phyloP scores from a whole-genome alignment of 2,329 filamentous ascomycete species.

The Sphaceloma murrayae region DNA sequence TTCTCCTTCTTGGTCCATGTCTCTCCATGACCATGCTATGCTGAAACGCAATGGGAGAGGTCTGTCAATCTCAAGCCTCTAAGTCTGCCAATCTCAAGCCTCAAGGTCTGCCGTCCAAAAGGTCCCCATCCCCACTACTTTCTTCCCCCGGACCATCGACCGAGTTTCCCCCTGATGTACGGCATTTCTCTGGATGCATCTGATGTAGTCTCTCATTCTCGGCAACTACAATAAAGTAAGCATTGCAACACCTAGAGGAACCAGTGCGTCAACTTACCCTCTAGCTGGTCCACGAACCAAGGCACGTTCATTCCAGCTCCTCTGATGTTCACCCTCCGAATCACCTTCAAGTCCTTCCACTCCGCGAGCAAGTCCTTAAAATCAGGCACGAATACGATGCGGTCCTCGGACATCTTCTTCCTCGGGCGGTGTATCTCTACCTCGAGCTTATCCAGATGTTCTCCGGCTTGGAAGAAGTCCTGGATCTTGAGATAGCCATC shows the following conservation, averaged over 20 bases:
- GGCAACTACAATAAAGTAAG: not conserved
- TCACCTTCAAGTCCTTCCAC: not conserved
- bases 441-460: not conserved
- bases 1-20: too few relatives aligned
- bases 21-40: too few relatives aligned
- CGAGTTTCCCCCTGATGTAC: too few relatives aligned
- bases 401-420: not conserved
- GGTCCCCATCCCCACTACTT: not conserved
- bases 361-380: not conserved
- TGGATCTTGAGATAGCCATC: not conserved
- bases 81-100: too few relatives aligned
- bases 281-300: not conserved
- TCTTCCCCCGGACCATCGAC: too few relatives aligned
- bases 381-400: not conserved
- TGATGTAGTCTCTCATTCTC: not conserved
- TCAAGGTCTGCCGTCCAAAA: too few relatives aligned
- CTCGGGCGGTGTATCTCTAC: not conserved
- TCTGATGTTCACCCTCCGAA: not conserved
- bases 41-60: too few relatives aligned
- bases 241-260: not conserved
- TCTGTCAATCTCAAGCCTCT: too few relatives aligned
- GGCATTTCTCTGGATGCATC: not conserved
- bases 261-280: not conserved
- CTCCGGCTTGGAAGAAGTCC: too few relatives aligned
- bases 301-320: not conserved